Conservation (phyloP, 208 protist species). For the Trypanosoma brucei region DNA sequence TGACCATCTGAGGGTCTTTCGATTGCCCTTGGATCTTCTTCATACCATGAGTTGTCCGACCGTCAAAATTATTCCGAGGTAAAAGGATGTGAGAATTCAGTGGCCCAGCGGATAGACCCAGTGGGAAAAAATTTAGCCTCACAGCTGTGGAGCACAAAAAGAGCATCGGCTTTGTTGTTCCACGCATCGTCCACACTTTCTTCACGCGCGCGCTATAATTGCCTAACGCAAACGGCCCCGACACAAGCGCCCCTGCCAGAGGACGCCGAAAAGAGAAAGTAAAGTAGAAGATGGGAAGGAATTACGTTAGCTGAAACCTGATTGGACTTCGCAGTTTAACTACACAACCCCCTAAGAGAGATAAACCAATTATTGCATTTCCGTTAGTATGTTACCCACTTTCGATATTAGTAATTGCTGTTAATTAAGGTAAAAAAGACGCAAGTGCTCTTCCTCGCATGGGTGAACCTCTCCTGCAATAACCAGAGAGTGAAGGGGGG, state of each 20-base stretch:
- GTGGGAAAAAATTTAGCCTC: conserved; percentile 65
- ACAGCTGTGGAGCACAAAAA: conserved; percentile 10
- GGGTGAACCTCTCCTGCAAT: conserved; percentile 93
- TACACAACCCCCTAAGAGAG: too few species aligned
- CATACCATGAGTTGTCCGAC: conserved; percentile 48
- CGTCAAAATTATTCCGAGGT: conserved; percentile 67
- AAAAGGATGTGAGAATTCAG: conserved; percentile 56
- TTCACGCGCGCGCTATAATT: not conserved
- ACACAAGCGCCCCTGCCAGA: too few species aligned
- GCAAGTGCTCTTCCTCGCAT: conserved; percentile 90
- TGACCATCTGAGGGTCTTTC: conserved; percentile 51
- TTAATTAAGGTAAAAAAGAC: conserved; percentile 45
- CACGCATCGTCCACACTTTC: conserved; percentile 12
- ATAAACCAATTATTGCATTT: too few species aligned
- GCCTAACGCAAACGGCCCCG: too few species aligned
- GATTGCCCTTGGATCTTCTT: conserved; percentile 55
- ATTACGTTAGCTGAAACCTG: too few species aligned
- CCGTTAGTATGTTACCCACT: not conserved
- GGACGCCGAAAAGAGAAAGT: too few species aligned
- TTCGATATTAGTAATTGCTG: not conserved
- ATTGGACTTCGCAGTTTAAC: too few species aligned
- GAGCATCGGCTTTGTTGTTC: conserved; percentile 12
- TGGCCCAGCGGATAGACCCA: conserved; percentile 59
- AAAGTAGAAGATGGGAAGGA: too few species aligned
- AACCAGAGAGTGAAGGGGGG: conserved; percentile 97